phyloP scores from a whole-genome alignment of 805 yeast genomes.

The Komagataella kurtzmanii region DNA sequence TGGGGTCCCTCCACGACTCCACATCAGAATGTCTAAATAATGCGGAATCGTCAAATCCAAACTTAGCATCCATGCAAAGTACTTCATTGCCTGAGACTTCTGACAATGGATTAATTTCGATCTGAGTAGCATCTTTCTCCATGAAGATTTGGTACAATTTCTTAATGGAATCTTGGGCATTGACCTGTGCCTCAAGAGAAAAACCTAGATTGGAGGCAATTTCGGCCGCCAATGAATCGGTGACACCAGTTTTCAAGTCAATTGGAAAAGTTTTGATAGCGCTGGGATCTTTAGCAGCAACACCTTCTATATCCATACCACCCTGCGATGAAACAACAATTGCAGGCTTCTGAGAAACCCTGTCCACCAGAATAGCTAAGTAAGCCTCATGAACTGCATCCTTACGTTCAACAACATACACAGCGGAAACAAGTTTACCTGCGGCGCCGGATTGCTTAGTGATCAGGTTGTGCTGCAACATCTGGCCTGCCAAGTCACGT shows the following conservation, averaged over 20 bases:
- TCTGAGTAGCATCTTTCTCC: conserved; percentile 94
- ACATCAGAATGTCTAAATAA: conserved; percentile 89
- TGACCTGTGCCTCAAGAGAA: conserved; percentile 60
- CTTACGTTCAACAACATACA: conserved; percentile 89
- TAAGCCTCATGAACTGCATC: conserved; percentile 92
- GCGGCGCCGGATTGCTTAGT: conserved; percentile 97
- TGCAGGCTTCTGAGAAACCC: conserved; percentile 79
- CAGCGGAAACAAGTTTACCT: conserved; percentile 95
- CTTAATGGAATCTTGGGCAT: conserved; percentile 79
- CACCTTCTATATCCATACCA: conserved; percentile 99
- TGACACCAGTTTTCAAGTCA: conserved; percentile 66
- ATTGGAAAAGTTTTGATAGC: conserved; percentile 85
- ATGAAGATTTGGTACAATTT: conserved; percentile 79
- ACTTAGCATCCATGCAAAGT: conserved; percentile 98
- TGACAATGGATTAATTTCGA: conserved; percentile 95
- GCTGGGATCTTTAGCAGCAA: conserved; percentile 80
- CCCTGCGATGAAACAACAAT: conserved; percentile 96
- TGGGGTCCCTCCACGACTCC: conserved; percentile 90
- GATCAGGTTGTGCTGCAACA: conserved; percentile 86
- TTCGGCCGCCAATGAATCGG: conserved; percentile 59
- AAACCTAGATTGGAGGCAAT: conserved; percentile 77
- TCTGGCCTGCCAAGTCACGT: conserved; percentile 68
- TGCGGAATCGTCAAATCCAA: conserved; percentile 96
- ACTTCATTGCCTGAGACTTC: conserved; percentile 87
- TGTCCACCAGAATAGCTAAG: conserved; percentile 88